Conservation (phyloP, 768 basidiomycete genomes). For the Hygrocybe coccinea region DNA sequence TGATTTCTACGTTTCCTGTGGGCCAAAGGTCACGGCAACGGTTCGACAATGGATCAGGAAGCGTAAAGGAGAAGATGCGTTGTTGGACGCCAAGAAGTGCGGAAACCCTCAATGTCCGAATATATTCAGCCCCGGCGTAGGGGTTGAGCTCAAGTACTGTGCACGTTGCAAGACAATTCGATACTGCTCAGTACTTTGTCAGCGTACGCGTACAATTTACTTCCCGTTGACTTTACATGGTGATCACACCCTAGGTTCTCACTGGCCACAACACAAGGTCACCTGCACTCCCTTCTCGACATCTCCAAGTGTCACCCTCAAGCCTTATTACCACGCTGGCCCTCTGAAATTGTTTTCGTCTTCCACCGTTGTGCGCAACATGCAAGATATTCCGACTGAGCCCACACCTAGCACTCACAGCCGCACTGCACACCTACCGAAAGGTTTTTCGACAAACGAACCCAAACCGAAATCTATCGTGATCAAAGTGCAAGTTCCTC, state of each 20-base stretch:
- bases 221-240: neutral
- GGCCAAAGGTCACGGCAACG: constrained; percentile 41
- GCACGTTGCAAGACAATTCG: constrained; percentile 39
- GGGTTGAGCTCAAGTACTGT: constrained; percentile 36
- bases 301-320: constrained; percentile 42
- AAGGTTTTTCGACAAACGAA: constrained; percentile 3
- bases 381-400: constrained; percentile 23
- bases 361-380: constrained; percentile 27
- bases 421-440: constrained; percentile 22
- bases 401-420: constrained; percentile 17
- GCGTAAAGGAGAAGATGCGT: constrained; percentile 40
- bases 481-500: constrained; percentile 53
- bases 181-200: constrained; percentile 54
- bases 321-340: constrained; percentile 34
- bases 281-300: constrained; percentile 43
- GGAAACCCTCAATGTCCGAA: constrained; percentile 29
- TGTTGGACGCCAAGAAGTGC: constrained; percentile 43
- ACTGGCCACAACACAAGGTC: constrained; percentile 48
- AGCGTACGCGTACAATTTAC: constrained; percentile 36
- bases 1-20: constrained; percentile 29
- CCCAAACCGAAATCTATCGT: constrained; percentile 37
- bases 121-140: constrained; percentile 22
- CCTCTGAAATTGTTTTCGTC: constrained; percentile 6
- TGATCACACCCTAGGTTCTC: constrained; percentile 29
- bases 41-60: constrained; percentile 46